Evolutionary conservation across 192 early-diverging fungal species (phyloP).

Genomic region (Paraglomus brasilianum): DNA sequence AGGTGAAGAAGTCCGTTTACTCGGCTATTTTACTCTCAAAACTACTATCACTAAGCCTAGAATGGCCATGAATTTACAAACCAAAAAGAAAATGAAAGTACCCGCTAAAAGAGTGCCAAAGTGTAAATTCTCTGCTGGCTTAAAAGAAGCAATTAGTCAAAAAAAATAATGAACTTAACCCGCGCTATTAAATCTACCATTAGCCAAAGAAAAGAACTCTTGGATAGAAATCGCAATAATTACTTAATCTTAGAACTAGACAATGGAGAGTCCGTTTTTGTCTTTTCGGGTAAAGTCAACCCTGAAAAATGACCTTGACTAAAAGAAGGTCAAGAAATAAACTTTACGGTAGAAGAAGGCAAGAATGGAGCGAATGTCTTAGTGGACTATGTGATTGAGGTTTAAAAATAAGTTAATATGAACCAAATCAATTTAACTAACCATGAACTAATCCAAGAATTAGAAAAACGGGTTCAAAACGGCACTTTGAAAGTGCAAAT

Average conservation of each 20-base stretch:
- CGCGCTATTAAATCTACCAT: neutral
- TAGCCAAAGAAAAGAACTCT: constrained; percentile 4
- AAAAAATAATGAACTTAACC: constrained; percentile 10
- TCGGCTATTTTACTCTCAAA: constrained; percentile 9
- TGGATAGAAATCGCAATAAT: constrained; percentile 5
- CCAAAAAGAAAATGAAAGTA: constrained; percentile 12
- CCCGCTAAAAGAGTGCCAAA: constrained; percentile 6
- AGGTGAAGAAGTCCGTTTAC: constrained; percentile 14
- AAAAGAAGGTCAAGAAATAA: constrained; percentile 16
- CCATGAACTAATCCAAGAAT: no score
- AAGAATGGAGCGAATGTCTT: constrained; percentile 1
- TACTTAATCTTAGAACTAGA: constrained; percentile 12
- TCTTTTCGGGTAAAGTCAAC: constrained; percentile 10
- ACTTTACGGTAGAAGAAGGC: constrained; percentile 9
- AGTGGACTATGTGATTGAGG: constrained; percentile 16
- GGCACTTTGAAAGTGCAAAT: no score
- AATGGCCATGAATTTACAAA: constrained; percentile 1
- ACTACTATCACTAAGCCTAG: neutral
- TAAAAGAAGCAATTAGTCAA: constrained; percentile 4
- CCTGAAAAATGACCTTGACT: constrained; percentile 4
- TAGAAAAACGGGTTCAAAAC: no score
- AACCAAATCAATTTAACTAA: no score
- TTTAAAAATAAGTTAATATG: constrained; percentile 7
- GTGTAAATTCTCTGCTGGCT: neutral
- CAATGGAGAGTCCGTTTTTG: constrained; percentile 1